A percentile compares a stretch with the other conserved stretches of the same genome.
phyloP scores from a whole-genome alignment of 805 yeast species.

The Brettanomyces bruxellensis region DNA sequence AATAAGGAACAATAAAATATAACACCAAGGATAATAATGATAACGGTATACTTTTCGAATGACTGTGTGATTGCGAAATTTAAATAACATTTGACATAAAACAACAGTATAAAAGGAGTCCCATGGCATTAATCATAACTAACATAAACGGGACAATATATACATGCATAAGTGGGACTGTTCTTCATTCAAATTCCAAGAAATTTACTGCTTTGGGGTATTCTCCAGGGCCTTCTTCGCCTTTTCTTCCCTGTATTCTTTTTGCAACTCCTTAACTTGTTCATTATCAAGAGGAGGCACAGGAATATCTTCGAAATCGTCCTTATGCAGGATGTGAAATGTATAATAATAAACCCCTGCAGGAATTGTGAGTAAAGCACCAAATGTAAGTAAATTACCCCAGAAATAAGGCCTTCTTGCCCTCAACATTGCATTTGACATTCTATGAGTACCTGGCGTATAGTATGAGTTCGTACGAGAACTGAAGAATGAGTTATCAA shows the following conservation, averaged over 20 bases:
- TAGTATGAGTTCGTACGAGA: conserved; percentile 19
- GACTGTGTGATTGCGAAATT: too few relatives aligned
- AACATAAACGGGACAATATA: too few relatives aligned
- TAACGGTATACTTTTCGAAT: too few relatives aligned
- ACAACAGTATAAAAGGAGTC: too few relatives aligned
- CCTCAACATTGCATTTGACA: conserved; percentile 90
- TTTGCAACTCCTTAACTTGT: conserved; percentile 62
- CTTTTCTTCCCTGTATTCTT: conserved; percentile 54
- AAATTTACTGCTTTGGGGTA: neutral
- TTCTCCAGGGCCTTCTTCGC: conserved; percentile 1
- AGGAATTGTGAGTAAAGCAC: conserved; percentile 52
- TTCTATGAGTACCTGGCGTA: conserved; percentile 43
- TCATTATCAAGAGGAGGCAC: conserved; percentile 84
- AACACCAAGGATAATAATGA: too few relatives aligned
- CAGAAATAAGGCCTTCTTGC: conserved; percentile 84
- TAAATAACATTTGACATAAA: too few relatives aligned
- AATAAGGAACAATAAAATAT: too few relatives aligned
- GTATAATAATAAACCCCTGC: conserved; percentile 61
- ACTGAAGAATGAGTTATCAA: neutral
- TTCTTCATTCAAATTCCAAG: too few relatives aligned
- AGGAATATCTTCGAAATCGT: conserved; percentile 87
- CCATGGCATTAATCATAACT: too few relatives aligned
- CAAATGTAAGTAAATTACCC: conserved; percentile 60
- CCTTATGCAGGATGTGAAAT: conserved; percentile 55
- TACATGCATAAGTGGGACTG: too few relatives aligned